phyloP scores from a whole-genome alignment of 164 flowering plant genomes.

The Dillenia suffruticosa region DNA sequence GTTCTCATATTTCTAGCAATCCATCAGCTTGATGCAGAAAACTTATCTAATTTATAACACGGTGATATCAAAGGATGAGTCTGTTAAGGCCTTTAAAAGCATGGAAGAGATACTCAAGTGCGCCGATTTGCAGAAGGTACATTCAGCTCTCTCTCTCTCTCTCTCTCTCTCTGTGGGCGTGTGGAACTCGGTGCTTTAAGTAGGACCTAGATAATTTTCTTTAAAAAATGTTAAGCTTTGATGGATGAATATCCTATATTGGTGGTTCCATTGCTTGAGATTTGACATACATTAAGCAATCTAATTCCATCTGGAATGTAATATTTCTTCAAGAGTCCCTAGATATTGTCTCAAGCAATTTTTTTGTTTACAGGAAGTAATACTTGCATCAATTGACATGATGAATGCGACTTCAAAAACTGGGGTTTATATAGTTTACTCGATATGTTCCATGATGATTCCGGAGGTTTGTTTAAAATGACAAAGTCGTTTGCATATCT shows the following conservation, averaged over 20 bases:
- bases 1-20: not conserved
- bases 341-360: too few relatives aligned
- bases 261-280: not conserved
- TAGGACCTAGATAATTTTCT: not conserved
- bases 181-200: too few relatives aligned
- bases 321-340: too few relatives aligned
- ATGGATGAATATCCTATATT: not conserved
- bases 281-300: too few relatives aligned
- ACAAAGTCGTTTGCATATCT: not conserved
- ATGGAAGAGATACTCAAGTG: constrained; percentile 70
- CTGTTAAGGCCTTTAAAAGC: constrained; percentile 84
- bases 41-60: constrained; percentile 9
- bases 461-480: constrained; percentile 63
- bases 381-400: constrained; percentile 97
- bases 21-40: not conserved
- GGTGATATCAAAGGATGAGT: constrained; percentile 98
- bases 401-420: constrained; percentile 95
- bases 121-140: constrained; percentile 87
- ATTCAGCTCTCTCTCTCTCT: not conserved
- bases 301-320: too few relatives aligned
- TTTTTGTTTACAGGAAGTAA: constrained; percentile 62
- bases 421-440: constrained; percentile 93
- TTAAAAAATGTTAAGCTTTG: too few relatives aligned
- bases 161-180: too few relatives aligned
- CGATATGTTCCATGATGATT: constrained; percentile 95